phyloP scores from a whole-genome alignment of 2,329 filamentous ascomycete genomes.

The Arthrocladium fulminans region DNA sequence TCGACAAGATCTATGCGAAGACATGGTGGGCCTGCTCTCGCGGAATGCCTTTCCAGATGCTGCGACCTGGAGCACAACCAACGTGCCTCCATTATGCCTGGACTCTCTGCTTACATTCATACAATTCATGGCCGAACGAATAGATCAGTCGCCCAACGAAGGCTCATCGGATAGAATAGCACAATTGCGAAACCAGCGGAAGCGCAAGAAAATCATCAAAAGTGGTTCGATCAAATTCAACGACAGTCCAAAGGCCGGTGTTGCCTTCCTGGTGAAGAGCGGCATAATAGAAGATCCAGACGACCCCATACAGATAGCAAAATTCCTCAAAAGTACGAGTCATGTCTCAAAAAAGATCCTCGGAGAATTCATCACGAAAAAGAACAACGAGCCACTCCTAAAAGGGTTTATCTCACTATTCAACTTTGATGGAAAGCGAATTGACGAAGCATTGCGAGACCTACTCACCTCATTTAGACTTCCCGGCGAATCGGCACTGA shows the following conservation, averaged over 20 bases:
- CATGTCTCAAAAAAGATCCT: constrained; percentile 82
- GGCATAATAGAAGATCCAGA: constrained; percentile 72
- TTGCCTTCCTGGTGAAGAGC: constrained; percentile 75
- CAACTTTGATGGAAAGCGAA: constrained; percentile 74
- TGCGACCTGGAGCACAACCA: constrained; percentile 97
- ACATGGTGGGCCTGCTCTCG: constrained; percentile 82
- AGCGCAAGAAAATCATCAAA: constrained; percentile 79
- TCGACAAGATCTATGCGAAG: constrained; percentile 83
- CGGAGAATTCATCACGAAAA: constrained; percentile 89
- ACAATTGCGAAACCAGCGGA: constrained; percentile 60
- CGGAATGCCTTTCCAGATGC: constrained; percentile 94
- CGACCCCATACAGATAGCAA: constrained; percentile 69
- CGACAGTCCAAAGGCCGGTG: constrained; percentile 80
- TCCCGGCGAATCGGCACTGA: constrained; percentile 84
- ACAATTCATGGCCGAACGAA: constrained; percentile 79
- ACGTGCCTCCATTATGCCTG: constrained; percentile 87
- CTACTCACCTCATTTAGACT: constrained; percentile 89
- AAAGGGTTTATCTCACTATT: constrained; percentile 79
- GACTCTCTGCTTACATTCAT: constrained; percentile 86
- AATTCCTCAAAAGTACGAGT: constrained; percentile 77
- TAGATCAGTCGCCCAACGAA: constrained; percentile 57
- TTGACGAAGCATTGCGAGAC: constrained; percentile 80
- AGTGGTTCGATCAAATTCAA: constrained; percentile 87
- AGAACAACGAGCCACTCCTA: constrained; percentile 74
- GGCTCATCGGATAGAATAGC: constrained; percentile 57